Evolutionary conservation across 257 asterid species (phyloP), one percentile per base, ranked within the genome.

Genomic region (Hygrophila difformis): DNA sequence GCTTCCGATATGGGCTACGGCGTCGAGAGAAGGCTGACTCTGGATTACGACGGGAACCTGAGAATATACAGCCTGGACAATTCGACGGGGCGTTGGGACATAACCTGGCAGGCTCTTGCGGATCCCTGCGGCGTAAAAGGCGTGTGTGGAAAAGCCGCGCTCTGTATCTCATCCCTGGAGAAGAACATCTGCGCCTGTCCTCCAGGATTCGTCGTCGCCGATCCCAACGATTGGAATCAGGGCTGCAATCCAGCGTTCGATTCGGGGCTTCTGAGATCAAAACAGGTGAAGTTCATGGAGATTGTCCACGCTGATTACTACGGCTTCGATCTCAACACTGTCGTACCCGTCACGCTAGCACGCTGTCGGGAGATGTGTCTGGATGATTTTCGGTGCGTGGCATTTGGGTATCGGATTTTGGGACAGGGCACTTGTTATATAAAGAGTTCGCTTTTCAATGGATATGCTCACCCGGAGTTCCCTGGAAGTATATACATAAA

Each of bases 41-140:
- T 84, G 21, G 93, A 70, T 29, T 68, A 45, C n/a, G 95, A 84
- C 40, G 93, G 95, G 42, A 84, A 77, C 60, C 66, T 77, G 3
- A 59, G 95, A 20, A 41, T 80, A 15, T 79, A 80, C 45, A 77
- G 93, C 69, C 54, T 80, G 68, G 44, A 38, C 11, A 61, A 60
- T 12, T 57, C 73, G 2, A 77, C 81, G 0, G 78, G 89, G 14
- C 43, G 61, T 2, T 84, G 95, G 93, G 52, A 49, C 9, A 45
- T 64, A 7, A 58, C 88, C 6, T 77, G 93, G 88, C 79, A 68
- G 29, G 94, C 92, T 4, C 16, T 83, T 15, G 42, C 42, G 17
- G 72, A 77, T 28, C 71, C 81, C 3, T 79, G 94, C 38, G 3
- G 10, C 6, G 73, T 73, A 2, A 70, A 49, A 15, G 85, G 86